Evolutionary conservation across 345 rosid species (phyloP).

Genomic region (Eucalyptus microcorys): DNA sequence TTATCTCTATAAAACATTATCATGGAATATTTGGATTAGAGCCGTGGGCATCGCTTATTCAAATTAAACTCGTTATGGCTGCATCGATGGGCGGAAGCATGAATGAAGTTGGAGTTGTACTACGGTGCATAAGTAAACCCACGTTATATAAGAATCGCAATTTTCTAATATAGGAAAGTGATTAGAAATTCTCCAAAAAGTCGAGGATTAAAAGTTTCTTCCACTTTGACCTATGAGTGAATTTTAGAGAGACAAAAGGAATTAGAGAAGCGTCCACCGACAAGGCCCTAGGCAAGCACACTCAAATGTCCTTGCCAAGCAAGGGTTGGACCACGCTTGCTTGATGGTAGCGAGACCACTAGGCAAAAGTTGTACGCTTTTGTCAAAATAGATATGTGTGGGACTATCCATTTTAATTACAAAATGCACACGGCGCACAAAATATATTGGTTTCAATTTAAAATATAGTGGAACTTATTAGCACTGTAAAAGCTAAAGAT

Average conservation of each 20-base stretch:
- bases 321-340: background rate
- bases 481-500: background rate
- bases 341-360: background rate
- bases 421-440: fast-evolving
- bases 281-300: background rate
- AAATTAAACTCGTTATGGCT: fast-evolving
- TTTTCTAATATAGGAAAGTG: fast-evolving
- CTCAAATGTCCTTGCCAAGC: background rate
- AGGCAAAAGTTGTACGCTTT: fast-evolving
- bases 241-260: background rate
- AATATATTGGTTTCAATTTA: fast-evolving
- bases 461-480: fast-evolving
- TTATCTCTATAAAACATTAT: background rate
- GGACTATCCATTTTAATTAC: background rate
- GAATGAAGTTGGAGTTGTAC: background rate
- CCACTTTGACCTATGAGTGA: background rate
- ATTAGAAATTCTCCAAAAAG: fast-evolving
- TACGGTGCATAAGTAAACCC: fast-evolving
- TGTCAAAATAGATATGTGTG: fast-evolving
- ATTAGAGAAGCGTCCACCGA: fast-evolving
- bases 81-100: fast-evolving
- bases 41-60: background rate
- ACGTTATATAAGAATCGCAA: fast-evolving
- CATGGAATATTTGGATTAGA: background rate
- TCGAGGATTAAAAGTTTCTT: fast-evolving